Evolutionary conservation across 1,139 yeast species (phyloP).

Genomic region (Insectozyma bohioensis): DNA sequence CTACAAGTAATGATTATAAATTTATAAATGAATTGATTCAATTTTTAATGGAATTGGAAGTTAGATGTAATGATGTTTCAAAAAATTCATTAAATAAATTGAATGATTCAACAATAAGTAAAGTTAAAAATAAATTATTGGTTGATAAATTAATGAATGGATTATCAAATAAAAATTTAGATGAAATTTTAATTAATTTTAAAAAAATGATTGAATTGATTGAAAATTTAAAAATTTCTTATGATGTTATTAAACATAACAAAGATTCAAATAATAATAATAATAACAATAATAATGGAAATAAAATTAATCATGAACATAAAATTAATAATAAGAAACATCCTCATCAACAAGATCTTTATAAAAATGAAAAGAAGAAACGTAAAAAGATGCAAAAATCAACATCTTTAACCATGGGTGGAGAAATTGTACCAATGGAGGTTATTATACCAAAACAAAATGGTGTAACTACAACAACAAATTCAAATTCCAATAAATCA

Average conservation of each 20-base stretch:
- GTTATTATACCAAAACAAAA: slow-evolving; percentile 9
- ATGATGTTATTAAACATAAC: slow-evolving; percentile 4
- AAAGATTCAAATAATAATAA: too few relatives aligned
- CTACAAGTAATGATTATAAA: slow-evolving; percentile 5
- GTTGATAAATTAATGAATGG: slow-evolving; percentile 8
- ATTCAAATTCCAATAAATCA: neutral
- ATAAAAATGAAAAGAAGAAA: slow-evolving; percentile 6
- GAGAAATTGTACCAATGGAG: slow-evolving; percentile 16
- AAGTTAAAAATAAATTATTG: neutral
- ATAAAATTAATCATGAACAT: slow-evolving; percentile 9
- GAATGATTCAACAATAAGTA: slow-evolving; percentile 2
- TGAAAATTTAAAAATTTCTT: slow-evolving; percentile 10
- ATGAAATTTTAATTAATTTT: slow-evolving; percentile 11
- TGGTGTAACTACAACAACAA: slow-evolving; percentile 1
- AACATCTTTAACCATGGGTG: slow-evolving; percentile 9
- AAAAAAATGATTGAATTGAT: slow-evolving; percentile 11
- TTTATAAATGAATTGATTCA: slow-evolving; percentile 12
- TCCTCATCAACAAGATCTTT: slow-evolving; percentile 4
- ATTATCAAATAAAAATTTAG: slow-evolving; percentile 10
- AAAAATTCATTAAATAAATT: too few relatives aligned
- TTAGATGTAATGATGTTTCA: slow-evolving; percentile 11
- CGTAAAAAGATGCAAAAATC: slow-evolving; percentile 7
- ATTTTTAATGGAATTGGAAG: slow-evolving; percentile 14
- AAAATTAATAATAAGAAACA: slow-evolving; percentile 5
- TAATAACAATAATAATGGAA: too few relatives aligned